Evolutionary conservation across 441 rosid species (phyloP), one percentile per base, ranked within the genome.

Genomic region (Adansonia rubrostipa): DNA sequence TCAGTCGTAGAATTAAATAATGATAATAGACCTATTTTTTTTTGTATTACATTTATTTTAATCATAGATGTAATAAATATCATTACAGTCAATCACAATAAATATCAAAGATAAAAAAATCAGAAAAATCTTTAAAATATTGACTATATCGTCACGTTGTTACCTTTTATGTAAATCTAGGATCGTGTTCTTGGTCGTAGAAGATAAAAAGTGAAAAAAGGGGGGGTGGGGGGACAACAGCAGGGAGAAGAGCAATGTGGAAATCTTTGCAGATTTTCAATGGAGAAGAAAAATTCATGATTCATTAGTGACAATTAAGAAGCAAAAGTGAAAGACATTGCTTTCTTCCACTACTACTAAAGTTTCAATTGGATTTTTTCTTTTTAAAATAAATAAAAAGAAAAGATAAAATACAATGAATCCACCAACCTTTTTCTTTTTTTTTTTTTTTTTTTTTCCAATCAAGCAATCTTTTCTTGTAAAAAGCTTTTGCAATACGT

Each of bases 281-380:
- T 33, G 75, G 47, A 19, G 62, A 71, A 53, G 75, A 48, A 71
- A 71, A 33, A 53, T 28, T 33, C 75, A 53, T 53, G 74, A 33
- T 53, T 71, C 62, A 71, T 33, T 53, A 71, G 28, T 17, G 75
- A 71, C 62, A 53, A 62, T 24, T 71, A 15, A 53, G 28, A 71
- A 4, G 75, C 24, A 71, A 71, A 71, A 53, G 74, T 71, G 62
- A 24, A 33, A 53, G 62, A n/a, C 56, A 68, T 68, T 47, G 61
- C 62, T 24, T 24, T 53, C 48, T 71, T 71, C 75, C 75, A 71
- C 75, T 28, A 50, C 3, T 5, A 15, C 6, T 53, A 71, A 71
- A 70, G 60, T 54, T 15, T 33, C 22, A 51, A 50, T 51, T 28
- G 45, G 24, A 28, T 24, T 71, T 71, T 70, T 24, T 24, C 28